Conservation (phyloP, 2,329 filamentous ascomycete species). For the Fusarium dimerum region DNA sequence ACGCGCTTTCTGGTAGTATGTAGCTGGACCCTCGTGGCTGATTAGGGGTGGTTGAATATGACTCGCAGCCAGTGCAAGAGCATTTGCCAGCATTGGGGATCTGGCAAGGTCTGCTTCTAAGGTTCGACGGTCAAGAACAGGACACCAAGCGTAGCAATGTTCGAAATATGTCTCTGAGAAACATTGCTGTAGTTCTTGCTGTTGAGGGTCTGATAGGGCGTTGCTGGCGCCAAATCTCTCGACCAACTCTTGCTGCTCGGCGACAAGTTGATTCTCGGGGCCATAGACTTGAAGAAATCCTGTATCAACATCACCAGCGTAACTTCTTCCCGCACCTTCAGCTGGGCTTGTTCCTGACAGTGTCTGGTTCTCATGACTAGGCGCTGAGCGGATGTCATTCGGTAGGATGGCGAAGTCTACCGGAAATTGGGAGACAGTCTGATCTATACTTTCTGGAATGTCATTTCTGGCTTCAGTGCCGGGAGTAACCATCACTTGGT, state of each 20-base stretch:
- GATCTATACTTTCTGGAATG: no score
- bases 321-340: conserved; percentile 24
- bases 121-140: conserved; percentile 37
- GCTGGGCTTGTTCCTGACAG: conserved; percentile 20
- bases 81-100: conserved; percentile 38
- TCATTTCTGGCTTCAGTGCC: no score
- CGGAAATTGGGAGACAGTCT: not conserved
- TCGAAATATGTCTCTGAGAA: conserved; percentile 45
- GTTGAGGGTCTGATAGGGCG: conserved; percentile 14
- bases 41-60: conserved; percentile 44
- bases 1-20: conserved; percentile 42
- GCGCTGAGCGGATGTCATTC: not conserved
- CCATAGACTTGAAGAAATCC: conserved; percentile 38
- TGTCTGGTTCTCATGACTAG: conserved; percentile 1
- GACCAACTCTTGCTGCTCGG: conserved; percentile 31
- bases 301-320: conserved; percentile 35
- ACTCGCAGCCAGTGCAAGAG: conserved; percentile 41
- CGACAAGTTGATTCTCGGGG: conserved; percentile 34
- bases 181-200: conserved; percentile 36
- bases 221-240: conserved; percentile 27
- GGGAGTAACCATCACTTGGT: no score
- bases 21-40: conserved; percentile 38
- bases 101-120: conserved; percentile 33
- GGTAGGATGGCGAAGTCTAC: conserved; percentile 4
- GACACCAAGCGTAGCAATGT: conserved; percentile 45